Evolutionary conservation across 2,329 filamentous ascomycete species (phyloP), one percentile per base, ranked within the genome.

Genomic region (Hypoxylon sp.): DNA sequence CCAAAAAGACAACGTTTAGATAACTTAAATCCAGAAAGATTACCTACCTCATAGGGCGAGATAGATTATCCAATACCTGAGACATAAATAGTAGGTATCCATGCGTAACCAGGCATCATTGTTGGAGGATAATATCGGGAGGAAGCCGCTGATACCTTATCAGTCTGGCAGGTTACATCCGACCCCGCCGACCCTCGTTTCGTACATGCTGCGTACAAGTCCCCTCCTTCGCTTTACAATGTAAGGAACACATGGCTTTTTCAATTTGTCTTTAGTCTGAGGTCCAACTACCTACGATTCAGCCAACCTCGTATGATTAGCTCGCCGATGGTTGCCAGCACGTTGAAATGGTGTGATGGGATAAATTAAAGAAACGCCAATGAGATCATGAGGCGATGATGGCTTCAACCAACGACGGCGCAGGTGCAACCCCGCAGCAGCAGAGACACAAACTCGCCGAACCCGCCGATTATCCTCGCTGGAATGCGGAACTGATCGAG

Each of bases 401-500:
- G 68, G 53, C 64, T 39, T 47, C 67, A 26, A 53, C 24, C 47
- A 61, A 61, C 46, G n/a, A 52, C 11, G 19, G 19, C 19, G 5
- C 22, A 10, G 33, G 3, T 29, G 14, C 26, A 9, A 35, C 39
- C 48, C 42, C 39, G 46, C 61, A 26, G 56, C 55, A 58, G 26
- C 54, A 61, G 37, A 63, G 57, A n/a, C 50, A 68, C 33, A 67
- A 63, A 26, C 68, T 72, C 37, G 35, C 48, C n/a, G 42, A 50
- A 13, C 53, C 60, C 1, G 53, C 59, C 3, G 68, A 70, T 14
- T 70, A 67, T 42, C 42, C 53, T 33, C 48, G 44, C 35, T 72
- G 70, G 70, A 72, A 72, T 46, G 24, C 51, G 8, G 68, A 70
- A 44, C 51, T 72, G n/a, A 63, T 72, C 14, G 56, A 68, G 42